These are phyloP conservation scores for Penicillium tannophilum DNA, from an alignment of 495 filamentous ascomycete species.

Conservation along the genomic window DNA sequence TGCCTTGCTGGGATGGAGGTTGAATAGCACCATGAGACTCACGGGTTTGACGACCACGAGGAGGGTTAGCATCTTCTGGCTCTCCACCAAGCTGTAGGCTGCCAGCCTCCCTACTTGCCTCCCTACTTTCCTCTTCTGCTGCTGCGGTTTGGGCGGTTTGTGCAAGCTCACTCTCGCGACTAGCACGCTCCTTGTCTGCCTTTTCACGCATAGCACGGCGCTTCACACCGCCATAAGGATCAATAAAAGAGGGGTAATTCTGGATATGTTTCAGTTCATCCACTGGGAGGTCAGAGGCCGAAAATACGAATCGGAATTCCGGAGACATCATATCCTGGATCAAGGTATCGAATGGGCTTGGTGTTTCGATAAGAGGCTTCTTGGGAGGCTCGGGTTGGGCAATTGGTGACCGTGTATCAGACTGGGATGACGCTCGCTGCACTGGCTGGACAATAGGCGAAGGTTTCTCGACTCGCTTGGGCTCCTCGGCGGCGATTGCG, in stretches of 20 bases:
- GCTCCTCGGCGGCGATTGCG: conserved; percentile 44
- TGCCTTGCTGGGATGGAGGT: conserved; percentile 70
- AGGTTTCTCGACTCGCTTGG: conserved; percentile 41
- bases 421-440: conserved; percentile 26
- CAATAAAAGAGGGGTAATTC: conserved; percentile 77
- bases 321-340: conserved; percentile 58
- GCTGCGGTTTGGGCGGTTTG: conserved; percentile 51
- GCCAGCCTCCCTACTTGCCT: conserved; percentile 74
- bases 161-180: conserved; percentile 61
- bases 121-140: conserved; percentile 60
- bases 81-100: conserved; percentile 90
- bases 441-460: conserved; percentile 29
- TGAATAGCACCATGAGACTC: conserved; percentile 64
- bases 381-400: conserved; percentile 14
- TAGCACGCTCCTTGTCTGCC: conserved; percentile 61
- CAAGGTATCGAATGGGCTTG: conserved; percentile 45
- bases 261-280: conserved; percentile 59
- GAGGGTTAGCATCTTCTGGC: conserved; percentile 67
- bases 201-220: conserved; percentile 71
- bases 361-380: conserved; percentile 25
- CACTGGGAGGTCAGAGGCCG: conserved; percentile 46
- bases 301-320: conserved; percentile 64
- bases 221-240: conserved; percentile 73
- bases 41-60: conserved; percentile 51
- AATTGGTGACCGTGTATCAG: conserved; percentile 27